Percentiles rank a stretch among this genome's conserved stretches.
phyloP scores from a whole-genome alignment of 441 rosid species.

The Brassica balearica region DNA sequence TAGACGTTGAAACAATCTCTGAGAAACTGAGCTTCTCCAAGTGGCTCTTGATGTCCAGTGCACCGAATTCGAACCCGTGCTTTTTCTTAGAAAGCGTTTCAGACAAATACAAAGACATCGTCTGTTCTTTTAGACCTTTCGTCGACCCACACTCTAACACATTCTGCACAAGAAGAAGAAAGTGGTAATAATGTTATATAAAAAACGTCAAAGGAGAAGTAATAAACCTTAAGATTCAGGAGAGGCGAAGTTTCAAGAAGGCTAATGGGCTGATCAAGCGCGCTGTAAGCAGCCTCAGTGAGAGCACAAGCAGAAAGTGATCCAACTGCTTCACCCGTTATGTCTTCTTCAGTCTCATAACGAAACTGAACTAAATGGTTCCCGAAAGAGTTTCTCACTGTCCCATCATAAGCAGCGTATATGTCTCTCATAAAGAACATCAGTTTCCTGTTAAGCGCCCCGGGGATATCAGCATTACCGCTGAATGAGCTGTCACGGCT shows the following conservation, averaged over 20 bases:
- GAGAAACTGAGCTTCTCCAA: too few relatives aligned
- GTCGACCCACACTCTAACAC: slow-evolving; percentile 89
- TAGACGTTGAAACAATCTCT: too few relatives aligned
- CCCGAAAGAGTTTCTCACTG: slow-evolving; percentile 88
- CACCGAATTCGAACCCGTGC: too few relatives aligned
- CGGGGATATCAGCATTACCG: slow-evolving; percentile 98
- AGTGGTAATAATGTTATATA: background rate
- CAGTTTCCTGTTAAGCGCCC: slow-evolving; percentile 82
- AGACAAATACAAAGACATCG: slow-evolving; percentile 77
- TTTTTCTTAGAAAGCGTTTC: slow-evolving; percentile 67
- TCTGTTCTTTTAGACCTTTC: slow-evolving; percentile 62
- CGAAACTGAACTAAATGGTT: slow-evolving; percentile 82
- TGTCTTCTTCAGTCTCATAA: slow-evolving; percentile 49
- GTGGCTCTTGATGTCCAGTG: too few relatives aligned
- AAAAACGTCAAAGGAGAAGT: background rate
- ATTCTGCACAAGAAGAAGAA: slow-evolving; percentile 46
- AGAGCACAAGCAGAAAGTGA: slow-evolving; percentile 86
- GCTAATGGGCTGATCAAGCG: slow-evolving; percentile 95
- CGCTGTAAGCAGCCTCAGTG: slow-evolving; percentile 97
- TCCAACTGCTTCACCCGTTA: slow-evolving; percentile 84
- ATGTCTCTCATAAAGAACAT: slow-evolving; percentile 95
- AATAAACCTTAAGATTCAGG: slow-evolving; percentile 51
- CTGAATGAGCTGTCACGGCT: slow-evolving; percentile 88
- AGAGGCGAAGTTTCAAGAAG: slow-evolving; percentile 92
- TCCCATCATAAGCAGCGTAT: slow-evolving; percentile 81